A percentile compares a stretch with the other conserved stretches of the same genome.
Evolutionary conservation across 2,329 filamentous ascomycete species (phyloP).

Genomic region (Fusarium oxysporum): DNA sequence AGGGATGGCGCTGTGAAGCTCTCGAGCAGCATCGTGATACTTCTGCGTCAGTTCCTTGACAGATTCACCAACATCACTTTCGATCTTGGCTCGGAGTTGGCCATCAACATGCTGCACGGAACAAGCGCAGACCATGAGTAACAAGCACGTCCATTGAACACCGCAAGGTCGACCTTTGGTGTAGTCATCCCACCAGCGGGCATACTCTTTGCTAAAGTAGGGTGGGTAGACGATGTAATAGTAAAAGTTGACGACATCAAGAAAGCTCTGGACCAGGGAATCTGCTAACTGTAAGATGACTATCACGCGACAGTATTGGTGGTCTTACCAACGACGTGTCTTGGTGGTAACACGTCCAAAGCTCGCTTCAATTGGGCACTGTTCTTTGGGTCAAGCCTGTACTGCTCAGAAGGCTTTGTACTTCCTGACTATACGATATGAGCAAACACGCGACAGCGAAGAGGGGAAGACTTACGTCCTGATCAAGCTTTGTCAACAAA

Average conservation of each 20-base stretch:
- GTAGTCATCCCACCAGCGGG: conserved; percentile 25
- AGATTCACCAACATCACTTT: conserved; percentile 4
- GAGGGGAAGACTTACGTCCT: conserved; percentile 1
- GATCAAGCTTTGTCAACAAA: conserved; percentile 23
- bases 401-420: conserved; percentile 21
- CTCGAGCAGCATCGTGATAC: conserved; percentile 21
- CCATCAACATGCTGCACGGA: conserved; percentile 24
- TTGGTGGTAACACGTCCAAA: conserved; percentile 8
- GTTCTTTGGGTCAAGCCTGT: conserved; percentile 8
- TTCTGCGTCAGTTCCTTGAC: conserved; percentile 15
- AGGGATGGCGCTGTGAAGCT: conserved; percentile 24
- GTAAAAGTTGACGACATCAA: conserved; percentile 29
- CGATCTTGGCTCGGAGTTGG: not conserved
- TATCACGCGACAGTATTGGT: not conserved
- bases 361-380: conserved; percentile 12
- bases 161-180: conserved; percentile 14
- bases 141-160: conserved; percentile 24
- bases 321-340: conserved; percentile 17
- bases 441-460: not conserved
- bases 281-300: conserved; percentile 1
- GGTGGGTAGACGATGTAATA: conserved; percentile 28
- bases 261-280: conserved; percentile 15
- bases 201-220: conserved; percentile 27
- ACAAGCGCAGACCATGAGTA: conserved; percentile 27
- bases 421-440: not conserved